Evolutionary conservation across 345 rosid genomes (phyloP).

Genomic region (Atalantia buxifolia): DNA sequence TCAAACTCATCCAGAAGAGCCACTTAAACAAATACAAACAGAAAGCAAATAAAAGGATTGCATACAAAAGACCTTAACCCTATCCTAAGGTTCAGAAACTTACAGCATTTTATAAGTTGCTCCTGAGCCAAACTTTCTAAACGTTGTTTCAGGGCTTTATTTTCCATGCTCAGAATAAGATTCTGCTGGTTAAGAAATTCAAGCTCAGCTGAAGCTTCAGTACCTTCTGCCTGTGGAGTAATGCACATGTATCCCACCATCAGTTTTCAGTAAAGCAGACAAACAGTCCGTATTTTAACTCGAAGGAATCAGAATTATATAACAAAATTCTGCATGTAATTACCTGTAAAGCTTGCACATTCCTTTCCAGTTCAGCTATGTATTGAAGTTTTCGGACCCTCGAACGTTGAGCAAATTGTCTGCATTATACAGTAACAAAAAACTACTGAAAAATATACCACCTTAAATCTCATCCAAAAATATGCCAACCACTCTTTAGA

Average conservation of each 20-base stretch:
- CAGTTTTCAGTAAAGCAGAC: conserved; percentile 9
- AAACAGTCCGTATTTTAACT: background rate
- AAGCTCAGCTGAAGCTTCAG: conserved; percentile 84
- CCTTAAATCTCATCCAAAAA: background rate
- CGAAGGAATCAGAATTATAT: background rate
- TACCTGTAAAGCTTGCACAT: conserved; percentile 95
- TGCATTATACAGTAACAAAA: conserved; percentile 28
- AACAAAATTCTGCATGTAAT: conserved; percentile 19
- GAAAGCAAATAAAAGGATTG: conserved; percentile 9
- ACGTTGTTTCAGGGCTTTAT: conserved; percentile 82
- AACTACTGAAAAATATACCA: conserved; percentile 15
- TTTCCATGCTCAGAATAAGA: conserved; percentile 87
- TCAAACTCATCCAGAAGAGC: conserved; percentile 1
- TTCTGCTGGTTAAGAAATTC: conserved; percentile 78
- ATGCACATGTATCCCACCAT: background rate
- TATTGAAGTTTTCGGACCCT: conserved; percentile 97
- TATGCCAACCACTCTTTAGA: background rate
- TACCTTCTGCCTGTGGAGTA: conserved; percentile 64
- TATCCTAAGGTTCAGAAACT: conserved; percentile 25
- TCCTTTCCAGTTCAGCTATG: conserved; percentile 97
- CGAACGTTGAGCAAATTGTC: conserved; percentile 99
- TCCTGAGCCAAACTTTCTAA: conserved; percentile 79
- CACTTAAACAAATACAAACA: background rate
- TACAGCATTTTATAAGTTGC: conserved; percentile 74
- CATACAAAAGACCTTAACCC: background rate